Base-by-base conservation (phyloP, 2,329 filamentous ascomycete species). In the Talaromyces sp. region DNA sequence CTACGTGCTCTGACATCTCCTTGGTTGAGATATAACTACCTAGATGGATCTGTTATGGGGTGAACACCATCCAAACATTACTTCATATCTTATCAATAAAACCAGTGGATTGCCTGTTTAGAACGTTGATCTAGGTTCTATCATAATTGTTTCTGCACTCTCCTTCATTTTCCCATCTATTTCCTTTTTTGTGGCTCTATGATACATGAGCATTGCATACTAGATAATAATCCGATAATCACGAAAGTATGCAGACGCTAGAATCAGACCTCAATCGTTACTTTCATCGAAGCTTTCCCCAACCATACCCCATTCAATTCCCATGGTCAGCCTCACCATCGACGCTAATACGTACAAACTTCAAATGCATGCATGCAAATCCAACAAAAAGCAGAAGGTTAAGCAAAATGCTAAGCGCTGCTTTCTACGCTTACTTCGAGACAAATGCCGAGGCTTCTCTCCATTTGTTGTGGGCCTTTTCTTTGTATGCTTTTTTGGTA, bases 401-500 rank as follows among this genome's bases (percentile, higher is more conserved):
- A 45, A 45, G 56, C 22, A 58, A 31, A 7, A 27, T 1, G 17
- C 6, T 41, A 27, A 5, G 17, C 10, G 15, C 37, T 59, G 22
- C 17, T 7, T 19, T 45, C 2, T 31, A 43, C 45, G 39, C 22
- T 59, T 64, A 19, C 49, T 65, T 65, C n/a, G 52, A 56, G 43
- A 41, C 47, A 43, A 81, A 81, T 5, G 74, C 69, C 17, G 77
- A 77, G 54, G 78, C 77, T 68, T 80, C 74, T 4, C 73, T 73
- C 78, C 78, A 81, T 69, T 74, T 78, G 67, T 73, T 74, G 66
- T 68, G 73, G 8, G 79, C 78, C 68, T 77, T 79, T 59, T 77
- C 66, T 4, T 72, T 71, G 63, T 87, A 88, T 58, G 81, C 79
- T 43, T 84, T 77, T 71, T 84, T 82, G 25, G 80, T 77, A 35